Evolutionary conservation across 441 rosid genomes (phyloP).

Genomic region (Omphalea diandra): DNA sequence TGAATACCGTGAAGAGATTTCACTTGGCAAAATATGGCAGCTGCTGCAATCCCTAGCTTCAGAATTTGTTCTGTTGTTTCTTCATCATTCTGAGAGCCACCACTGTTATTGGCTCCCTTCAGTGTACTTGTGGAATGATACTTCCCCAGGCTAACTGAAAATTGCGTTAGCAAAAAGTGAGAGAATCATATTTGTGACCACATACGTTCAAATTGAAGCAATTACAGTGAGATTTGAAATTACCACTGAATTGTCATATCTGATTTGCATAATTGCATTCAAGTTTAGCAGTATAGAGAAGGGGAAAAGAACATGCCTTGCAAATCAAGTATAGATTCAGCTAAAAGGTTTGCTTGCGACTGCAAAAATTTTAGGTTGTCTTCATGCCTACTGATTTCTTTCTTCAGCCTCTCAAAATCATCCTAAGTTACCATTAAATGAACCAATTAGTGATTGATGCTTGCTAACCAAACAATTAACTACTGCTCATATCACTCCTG

Average conservation of each 20-base stretch:
- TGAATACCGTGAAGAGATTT: constrained; percentile 36
- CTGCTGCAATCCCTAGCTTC: constrained; percentile 26
- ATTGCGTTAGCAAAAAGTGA: not conserved
- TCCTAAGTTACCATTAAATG: constrained; percentile 5
- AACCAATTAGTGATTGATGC: not conserved
- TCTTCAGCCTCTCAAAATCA: not conserved
- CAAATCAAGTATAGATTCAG: constrained; percentile 47
- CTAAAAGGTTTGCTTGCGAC: constrained; percentile 41
- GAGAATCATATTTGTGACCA: not conserved
- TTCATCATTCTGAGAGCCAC: constrained; percentile 38
- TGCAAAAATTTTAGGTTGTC: constrained; percentile 42
- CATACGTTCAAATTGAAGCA: constrained; percentile 8
- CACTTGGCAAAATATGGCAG: constrained; percentile 52
- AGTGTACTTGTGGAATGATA: constrained; percentile 35
- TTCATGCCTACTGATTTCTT: constrained; percentile 46
- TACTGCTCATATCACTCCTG: too few species aligned
- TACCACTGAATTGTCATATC: not conserved
- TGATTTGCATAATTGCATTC: too few species aligned
- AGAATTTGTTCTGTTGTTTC: constrained; percentile 32
- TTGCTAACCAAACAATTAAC: not conserved
- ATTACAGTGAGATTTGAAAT: too few species aligned
- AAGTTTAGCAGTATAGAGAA: too few species aligned
- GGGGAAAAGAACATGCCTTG: constrained; percentile 41
- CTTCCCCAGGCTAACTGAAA: constrained; percentile 52
- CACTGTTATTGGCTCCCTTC: constrained; percentile 18